These are phyloP conservation scores for Polychaeton citri DNA, from an alignment of 2,329 filamentous ascomycete genomes.

Conservation along the genomic window DNA sequence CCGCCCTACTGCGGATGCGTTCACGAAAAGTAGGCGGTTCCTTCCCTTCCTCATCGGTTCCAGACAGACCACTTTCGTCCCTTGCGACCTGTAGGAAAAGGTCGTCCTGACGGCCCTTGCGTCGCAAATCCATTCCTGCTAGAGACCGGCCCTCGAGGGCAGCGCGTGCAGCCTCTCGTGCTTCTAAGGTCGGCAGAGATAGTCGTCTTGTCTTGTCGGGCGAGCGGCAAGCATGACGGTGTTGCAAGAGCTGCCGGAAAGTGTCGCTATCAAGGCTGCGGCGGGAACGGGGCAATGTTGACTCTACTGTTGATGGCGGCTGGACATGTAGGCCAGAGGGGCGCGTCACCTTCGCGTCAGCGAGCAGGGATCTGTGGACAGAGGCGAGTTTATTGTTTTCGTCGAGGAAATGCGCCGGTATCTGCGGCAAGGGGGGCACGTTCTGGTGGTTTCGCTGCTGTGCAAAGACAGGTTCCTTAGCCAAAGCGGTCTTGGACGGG, in stretches of 20 bases:
- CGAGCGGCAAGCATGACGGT: neutral
- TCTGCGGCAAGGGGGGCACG: conserved; percentile 1
- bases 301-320: neutral
- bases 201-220: neutral
- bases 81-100: conserved; percentile 18
- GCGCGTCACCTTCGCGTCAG: neutral
- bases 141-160: neutral
- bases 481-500: too few relatives aligned
- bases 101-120: conserved; percentile 10
- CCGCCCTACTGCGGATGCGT: conserved; percentile 20
- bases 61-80: conserved; percentile 9
- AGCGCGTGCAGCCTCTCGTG: neutral
- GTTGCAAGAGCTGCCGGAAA: neutral
- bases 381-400: neutral
- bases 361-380: neutral
- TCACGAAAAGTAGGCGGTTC: conserved; percentile 2
- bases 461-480: too few relatives aligned
- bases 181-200: neutral
- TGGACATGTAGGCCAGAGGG: neutral
- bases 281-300: neutral
- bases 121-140: neutral
- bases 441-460: conserved; percentile 1
- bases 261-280: neutral
- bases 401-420: conserved; percentile 3
- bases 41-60: conserved; percentile 5